Conservation (phyloP, 495 filamentous ascomycete genomes). For the Daldinia loculata region DNA sequence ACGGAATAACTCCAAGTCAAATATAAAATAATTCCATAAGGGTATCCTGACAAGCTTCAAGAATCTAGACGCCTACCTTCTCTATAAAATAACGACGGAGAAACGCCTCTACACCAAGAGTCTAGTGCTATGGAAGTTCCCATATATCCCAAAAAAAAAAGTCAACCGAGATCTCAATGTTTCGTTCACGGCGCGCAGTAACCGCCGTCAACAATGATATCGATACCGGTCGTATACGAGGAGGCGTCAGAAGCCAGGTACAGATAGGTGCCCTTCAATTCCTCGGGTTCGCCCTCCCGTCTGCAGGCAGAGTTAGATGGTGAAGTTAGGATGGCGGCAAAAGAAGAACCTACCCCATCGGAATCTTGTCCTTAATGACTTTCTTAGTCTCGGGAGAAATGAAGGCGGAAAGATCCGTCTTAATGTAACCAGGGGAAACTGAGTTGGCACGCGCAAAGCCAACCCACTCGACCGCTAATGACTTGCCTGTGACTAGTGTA, state of each 20-base stretch:
- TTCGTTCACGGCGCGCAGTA: conserved; percentile 54
- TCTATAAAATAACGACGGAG: conserved; percentile 16
- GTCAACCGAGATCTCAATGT: background rate
- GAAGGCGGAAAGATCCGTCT: conserved; percentile 82
- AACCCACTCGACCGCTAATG: conserved; percentile 86
- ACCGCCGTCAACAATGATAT: conserved; percentile 79
- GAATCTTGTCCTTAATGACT: conserved; percentile 81
- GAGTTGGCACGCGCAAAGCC: conserved; percentile 85
- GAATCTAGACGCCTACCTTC: conserved; percentile 10
- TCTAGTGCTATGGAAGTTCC: conserved; percentile 5
- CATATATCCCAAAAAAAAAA: conserved; percentile 14
- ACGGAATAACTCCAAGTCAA: background rate
- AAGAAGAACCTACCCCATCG: conserved; percentile 69
- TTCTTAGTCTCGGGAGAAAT: conserved; percentile 74
- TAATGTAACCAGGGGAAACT: conserved; percentile 87
- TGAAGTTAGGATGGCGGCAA: background rate
- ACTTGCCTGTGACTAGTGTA: conserved; percentile 58
- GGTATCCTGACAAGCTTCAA: conserved; percentile 28
- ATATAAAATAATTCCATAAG: background rate
- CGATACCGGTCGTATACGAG: conserved; percentile 83
- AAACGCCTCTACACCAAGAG: background rate
- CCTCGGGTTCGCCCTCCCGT: conserved; percentile 74
- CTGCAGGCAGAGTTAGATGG: conserved; percentile 43
- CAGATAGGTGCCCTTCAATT: conserved; percentile 90
- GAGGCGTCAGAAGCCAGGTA: conserved; percentile 86